Evolutionary conservation across 805 yeast species (phyloP).

Genomic region (Saturnispora besseyi): DNA sequence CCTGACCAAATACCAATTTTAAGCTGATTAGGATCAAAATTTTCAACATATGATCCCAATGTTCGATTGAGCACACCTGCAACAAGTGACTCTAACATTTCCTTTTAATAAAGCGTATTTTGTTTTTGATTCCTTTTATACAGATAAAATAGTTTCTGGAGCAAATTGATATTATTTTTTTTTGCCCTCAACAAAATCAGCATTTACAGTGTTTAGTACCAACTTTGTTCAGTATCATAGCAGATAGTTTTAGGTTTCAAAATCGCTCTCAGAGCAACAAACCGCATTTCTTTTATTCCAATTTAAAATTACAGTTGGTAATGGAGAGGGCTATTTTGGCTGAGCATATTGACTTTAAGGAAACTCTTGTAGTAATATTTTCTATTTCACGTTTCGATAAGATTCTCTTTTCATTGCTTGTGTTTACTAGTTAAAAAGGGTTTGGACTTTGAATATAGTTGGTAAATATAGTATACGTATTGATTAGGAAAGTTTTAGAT

Average conservation of each 20-base stretch:
- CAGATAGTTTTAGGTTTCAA: too few species aligned
- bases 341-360: neutral
- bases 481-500: neutral
- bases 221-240: neutral
- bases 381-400: neutral
- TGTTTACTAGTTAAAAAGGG: neutral
- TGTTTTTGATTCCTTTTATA: neutral
- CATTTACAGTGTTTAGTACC: neutral
- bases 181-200: neutral
- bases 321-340: neutral
- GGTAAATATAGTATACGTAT: neutral
- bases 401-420: neutral
- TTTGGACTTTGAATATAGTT: neutral
- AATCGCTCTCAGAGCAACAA: too few species aligned
- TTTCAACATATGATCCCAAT: slow-evolving; percentile 74
- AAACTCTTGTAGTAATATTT: neutral
- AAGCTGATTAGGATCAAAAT: slow-evolving; percentile 90
- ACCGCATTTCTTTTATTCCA: too few species aligned
- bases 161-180: neutral
- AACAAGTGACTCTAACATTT: slow-evolving; percentile 58
- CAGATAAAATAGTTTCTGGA: neutral
- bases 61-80: slow-evolving; percentile 55
- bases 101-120: neutral
- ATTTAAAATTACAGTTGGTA: too few species aligned
- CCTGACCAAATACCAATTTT: slow-evolving; percentile 98